Base-by-base conservation (phyloP, 805 yeast species). In the Barnettozyma californica region DNA sequence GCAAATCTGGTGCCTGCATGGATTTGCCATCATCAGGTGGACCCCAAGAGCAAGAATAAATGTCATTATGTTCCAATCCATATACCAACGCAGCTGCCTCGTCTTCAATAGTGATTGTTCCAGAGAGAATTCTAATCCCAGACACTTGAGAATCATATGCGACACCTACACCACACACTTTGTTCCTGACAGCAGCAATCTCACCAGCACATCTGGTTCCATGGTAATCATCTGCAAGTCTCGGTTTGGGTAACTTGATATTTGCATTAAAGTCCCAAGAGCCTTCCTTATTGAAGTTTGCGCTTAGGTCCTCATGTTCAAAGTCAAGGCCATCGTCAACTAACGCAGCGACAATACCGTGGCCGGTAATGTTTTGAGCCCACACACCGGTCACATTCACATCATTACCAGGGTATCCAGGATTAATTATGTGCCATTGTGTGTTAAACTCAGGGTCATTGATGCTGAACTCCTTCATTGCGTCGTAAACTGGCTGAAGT, bases 131-230 rank as follows among this genome's bases (percentile, higher is more conserved):
- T 46, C 99, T 78, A 31, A 94, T 78, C 0, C 99, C 99, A 2
- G 96, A 76, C 2, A 94, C 95, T 58, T 84, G 79, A 4, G 96
- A 81, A 49, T 80, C 79, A 58, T 79, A 90, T 0, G 97, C 98
- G n/a, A 91, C 95, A 41, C 99, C 99, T 7, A 94, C 76, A n/a
- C 99, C 99, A 68, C 99, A 94, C 19, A 74, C 83, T 27, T 80
- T 85, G 64, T 94, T 92, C 46, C 72, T 71, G 45, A 80, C 90
- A 3, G 84, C 94, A 0, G 97, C 97, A 49, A 94, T 86, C 66
- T 94, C 99, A 35, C 97, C 98, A 2, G 99, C 98, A 70, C 99
- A 94, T 55, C 99, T 73, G 0, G 99, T 94, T 7, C 99, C 99
- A 65, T 94, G 99, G 57, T 83, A 82, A 64, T 94, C 99, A 64